Percentiles rank a stretch among this genome's conserved stretches.
Conservation (phyloP, 129 eudicot species). For the Escallonia rubra region DNA sequence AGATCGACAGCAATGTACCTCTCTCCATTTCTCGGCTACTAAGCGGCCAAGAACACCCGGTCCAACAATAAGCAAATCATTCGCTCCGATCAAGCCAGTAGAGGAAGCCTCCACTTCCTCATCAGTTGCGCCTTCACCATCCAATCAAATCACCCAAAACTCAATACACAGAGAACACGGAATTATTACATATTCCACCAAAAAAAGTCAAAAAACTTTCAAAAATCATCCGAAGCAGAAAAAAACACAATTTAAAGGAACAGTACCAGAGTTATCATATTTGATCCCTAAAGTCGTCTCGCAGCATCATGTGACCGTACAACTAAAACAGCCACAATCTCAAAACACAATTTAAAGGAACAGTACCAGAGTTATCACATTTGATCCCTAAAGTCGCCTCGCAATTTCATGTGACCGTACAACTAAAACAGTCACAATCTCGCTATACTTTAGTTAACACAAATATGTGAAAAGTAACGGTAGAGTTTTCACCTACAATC, state of each 20-base stretch:
- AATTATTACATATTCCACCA: neutral
- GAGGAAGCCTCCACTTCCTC: conserved; percentile 38
- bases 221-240: neutral
- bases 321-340: neutral
- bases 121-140: conserved; percentile 41
- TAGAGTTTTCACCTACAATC: neutral
- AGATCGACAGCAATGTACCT: conserved; percentile 30
- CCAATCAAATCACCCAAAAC: conserved; percentile 10
- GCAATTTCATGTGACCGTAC: neutral
- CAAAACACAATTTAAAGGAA: neutral
- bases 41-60: conserved; percentile 96
- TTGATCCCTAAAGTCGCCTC: too few species aligned
- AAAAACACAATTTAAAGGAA: neutral
- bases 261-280: neutral
- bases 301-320: neutral
- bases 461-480: neutral
- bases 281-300: neutral
- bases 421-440: neutral
- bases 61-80: conserved; percentile 86
- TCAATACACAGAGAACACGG: neutral
- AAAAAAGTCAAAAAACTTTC: neutral
- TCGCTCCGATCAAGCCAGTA: conserved; percentile 48
- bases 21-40: conserved; percentile 76
- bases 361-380: neutral
- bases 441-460: neutral